Evolutionary conservation across 2,329 filamentous ascomycete genomes (phyloP), one percentile per base, ranked within the genome.

Genomic region (Chaetomiaceae sp.): DNA sequence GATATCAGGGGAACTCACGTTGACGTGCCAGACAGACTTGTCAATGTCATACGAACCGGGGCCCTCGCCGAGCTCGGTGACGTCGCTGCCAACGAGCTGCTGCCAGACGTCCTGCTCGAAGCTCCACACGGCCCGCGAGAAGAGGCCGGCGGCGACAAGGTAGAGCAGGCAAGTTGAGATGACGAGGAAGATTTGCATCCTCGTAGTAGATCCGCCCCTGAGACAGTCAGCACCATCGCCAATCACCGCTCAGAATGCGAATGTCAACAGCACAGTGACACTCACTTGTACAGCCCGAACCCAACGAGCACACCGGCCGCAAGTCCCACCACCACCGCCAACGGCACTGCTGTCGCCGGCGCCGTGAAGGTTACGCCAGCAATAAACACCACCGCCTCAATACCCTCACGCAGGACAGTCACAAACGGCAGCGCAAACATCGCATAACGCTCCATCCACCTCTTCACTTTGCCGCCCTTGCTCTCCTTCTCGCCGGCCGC

Each of bases 381-480:
- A 43, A 94, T 81, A 64, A 94, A 95, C 19, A 95, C 78, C 29
- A 95, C 83, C 0, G 85, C 87, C 63, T 95, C 89, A 24, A 95
- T 77, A 3, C 88, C 89, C 64, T 95, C 88, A 29, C 89, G 75
- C 12, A 95, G 68, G n/a, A 93, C 84, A 0, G 88, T 95, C 61
- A 95, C 75, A 65, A 95, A 94, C 1, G 89, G 89, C 45, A 95
- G 70, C 37, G 87, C 66, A 63, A 94, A 93, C 84, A 95, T 88
- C 60, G 83, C 80, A 61, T 95, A 93, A 64, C 86, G 88, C 64
- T 90, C 83, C 17, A 73, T 66, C 68, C 78, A 86, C 45, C 70
- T 67, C 65, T 84, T 84, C 52, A 89, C 41, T 19, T 60, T 61
- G 3, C 61, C 62, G 14, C 65, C 60, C 24, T 67, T 67, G 12